Evolutionary conservation across 1,284 basidiomycete genomes (phyloP).

Genomic region (Tylopilus orsonianus): DNA sequence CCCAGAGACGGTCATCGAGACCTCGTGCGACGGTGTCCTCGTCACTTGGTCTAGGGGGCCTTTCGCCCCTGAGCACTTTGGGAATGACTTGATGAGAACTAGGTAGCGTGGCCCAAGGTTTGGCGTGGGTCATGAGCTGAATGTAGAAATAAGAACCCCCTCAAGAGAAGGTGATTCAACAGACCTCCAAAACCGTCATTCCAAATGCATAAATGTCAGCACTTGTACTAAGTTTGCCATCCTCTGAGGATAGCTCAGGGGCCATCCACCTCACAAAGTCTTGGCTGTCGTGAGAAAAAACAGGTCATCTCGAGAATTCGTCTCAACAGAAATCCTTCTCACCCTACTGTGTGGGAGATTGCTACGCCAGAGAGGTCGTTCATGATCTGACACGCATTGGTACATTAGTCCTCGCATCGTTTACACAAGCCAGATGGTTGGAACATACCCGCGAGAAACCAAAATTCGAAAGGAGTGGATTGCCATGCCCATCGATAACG

Average conservation of each 20-base stretch:
- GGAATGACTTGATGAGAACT: neutral
- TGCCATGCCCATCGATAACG: neutral
- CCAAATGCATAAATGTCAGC: neutral
- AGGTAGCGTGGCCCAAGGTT: neutral
- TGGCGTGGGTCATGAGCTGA: neutral
- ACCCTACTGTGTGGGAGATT: neutral
- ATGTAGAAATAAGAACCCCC: neutral
- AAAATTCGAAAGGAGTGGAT: neutral
- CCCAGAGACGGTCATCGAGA: neutral
- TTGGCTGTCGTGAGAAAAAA: neutral
- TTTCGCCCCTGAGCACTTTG: neutral
- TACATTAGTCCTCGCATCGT: neutral
- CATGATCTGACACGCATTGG: neutral
- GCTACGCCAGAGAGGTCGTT: neutral
- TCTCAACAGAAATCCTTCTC: neutral
- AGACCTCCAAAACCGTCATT: neutral
- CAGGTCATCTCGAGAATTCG: neutral
- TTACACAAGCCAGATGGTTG: neutral
- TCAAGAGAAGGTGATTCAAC: neutral
- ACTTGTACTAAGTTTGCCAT: neutral
- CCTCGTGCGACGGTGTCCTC: neutral
- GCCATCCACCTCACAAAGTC: neutral
- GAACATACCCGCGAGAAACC: neutral
- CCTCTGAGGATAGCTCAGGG: neutral
- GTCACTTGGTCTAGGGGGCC: neutral